Percentiles rank a stretch among this genome's conserved stretches.
Evolutionary conservation across 805 yeast species (phyloP).

Genomic region (Suhomyces kilbournensis): DNA sequence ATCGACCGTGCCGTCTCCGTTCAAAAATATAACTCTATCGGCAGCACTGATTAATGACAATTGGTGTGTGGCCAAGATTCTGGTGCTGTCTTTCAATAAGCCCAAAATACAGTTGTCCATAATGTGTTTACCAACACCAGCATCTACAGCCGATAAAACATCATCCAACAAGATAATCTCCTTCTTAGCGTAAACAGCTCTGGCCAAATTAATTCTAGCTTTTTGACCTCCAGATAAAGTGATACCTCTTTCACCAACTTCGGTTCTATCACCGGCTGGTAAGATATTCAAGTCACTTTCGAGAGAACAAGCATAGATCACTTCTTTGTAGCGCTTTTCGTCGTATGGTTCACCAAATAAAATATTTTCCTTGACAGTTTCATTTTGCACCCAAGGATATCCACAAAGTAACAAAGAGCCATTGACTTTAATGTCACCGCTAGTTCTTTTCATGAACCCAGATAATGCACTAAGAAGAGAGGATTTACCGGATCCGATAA

Average conservation of each 20-base stretch:
- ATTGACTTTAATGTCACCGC: conserved; percentile 50
- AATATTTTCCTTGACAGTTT: conserved; percentile 73
- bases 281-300: conserved; percentile 60
- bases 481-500: conserved; percentile 80
- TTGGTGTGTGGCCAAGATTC: conserved; percentile 83
- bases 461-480: conserved; percentile 68
- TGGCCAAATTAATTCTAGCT: conserved; percentile 74
- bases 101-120: conserved; percentile 68
- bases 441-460: conserved; percentile 61
- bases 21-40: conserved; percentile 64
- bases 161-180: conserved; percentile 75
- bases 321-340: conserved; percentile 46
- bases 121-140: conserved; percentile 79
- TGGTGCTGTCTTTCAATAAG: conserved; percentile 53
- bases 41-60: conserved; percentile 67
- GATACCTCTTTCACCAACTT: conserved; percentile 83
- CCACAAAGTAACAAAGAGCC: conserved; percentile 59
- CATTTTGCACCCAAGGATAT: conserved; percentile 81
- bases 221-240: conserved; percentile 89
- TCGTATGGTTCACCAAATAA: conserved; percentile 60
- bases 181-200: conserved; percentile 69
- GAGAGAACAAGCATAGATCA: conserved; percentile 66
- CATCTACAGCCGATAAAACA: conserved; percentile 82
- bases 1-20: conserved; percentile 59
- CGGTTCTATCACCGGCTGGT: conserved; percentile 74